Percentiles rank a stretch among this genome's conserved stretches.
Evolutionary conservation across 352 stramenopile genomes (phyloP).

Genomic region (Phytophthora cryptogea): DNA sequence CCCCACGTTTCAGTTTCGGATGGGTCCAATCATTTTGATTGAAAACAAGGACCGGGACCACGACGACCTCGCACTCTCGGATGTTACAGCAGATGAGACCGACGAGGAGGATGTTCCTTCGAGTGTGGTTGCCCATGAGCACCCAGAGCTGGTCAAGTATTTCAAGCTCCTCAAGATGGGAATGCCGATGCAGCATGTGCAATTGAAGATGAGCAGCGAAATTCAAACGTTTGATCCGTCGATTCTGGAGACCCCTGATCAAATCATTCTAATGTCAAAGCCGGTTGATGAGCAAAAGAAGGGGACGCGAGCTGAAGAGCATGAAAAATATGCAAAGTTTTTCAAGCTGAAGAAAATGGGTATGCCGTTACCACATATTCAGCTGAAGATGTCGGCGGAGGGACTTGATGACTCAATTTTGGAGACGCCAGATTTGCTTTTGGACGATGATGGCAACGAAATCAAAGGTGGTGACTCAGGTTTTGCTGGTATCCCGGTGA

Average conservation of each 20-base stretch:
- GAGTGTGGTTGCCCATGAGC: constrained; percentile 53
- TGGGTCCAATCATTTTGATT: constrained; percentile 80
- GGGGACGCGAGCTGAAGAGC: constrained; percentile 60
- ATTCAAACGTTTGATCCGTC: constrained; percentile 52
- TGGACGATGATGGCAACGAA: constrained; percentile 70
- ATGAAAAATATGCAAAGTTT: constrained; percentile 87
- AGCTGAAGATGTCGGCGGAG: constrained; percentile 94
- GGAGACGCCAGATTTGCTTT: constrained; percentile 65
- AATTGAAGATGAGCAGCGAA: constrained; percentile 75
- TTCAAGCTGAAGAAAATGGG: constrained; percentile 97
- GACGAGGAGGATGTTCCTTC: constrained; percentile 57
- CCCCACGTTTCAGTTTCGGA: constrained; percentile 65
- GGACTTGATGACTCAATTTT: constrained; percentile 89
- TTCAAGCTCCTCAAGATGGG: constrained; percentile 86
- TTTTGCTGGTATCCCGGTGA: constrained; percentile 53
- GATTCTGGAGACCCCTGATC: constrained; percentile 71
- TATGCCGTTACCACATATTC: constrained; percentile 92
- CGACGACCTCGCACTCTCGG: constrained; percentile 58
- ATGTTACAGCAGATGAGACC: constrained; percentile 64
- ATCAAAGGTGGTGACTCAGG: constrained; percentile 33
- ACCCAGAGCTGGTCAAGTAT: constrained; percentile 74
- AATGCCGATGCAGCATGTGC: constrained; percentile 70
- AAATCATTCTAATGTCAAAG: constrained; percentile 90
- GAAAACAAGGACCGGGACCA: constrained; percentile 65
- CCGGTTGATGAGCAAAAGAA: constrained; percentile 49